Conservation (phyloP, 2,329 filamentous ascomycete species). For the Colletotrichum kahawae region DNA sequence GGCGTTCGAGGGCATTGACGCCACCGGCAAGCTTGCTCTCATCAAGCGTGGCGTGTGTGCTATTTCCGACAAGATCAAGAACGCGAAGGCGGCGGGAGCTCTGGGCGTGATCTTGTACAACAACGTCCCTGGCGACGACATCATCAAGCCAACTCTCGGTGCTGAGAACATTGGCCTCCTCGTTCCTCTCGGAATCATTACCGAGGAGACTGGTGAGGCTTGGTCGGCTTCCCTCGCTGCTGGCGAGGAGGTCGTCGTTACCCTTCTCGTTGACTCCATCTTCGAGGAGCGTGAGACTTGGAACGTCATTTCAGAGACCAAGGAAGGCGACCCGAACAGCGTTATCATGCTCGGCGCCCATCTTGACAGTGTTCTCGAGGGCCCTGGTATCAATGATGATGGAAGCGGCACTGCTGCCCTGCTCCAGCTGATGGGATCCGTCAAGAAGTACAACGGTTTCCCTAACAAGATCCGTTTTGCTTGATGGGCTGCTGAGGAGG, state of each 20-base stretch:
- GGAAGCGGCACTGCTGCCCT: constrained; percentile 41
- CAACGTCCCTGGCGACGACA: constrained; percentile 52
- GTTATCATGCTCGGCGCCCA: constrained; percentile 47
- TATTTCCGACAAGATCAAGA: constrained; percentile 46
- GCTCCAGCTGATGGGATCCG: constrained; percentile 39
- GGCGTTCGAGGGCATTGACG: constrained; percentile 48
- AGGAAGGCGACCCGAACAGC: constrained; percentile 45
- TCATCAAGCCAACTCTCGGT: constrained; percentile 58
- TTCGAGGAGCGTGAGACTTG: constrained; percentile 39
- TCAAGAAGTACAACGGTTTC: constrained; percentile 40
- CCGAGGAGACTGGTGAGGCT: constrained; percentile 36
- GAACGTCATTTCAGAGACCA: constrained; percentile 48
- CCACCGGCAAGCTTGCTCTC: constrained; percentile 47
- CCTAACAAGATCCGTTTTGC: constrained; percentile 47
- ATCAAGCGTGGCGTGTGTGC: constrained; percentile 49
- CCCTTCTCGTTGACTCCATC: constrained; percentile 39
- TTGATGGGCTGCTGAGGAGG: constrained; percentile 49
- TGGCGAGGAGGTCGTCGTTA: constrained; percentile 37
- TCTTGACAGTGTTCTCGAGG: constrained; percentile 42
- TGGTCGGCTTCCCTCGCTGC: constrained; percentile 38
- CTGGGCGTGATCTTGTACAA: constrained; percentile 63
- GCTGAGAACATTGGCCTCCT: constrained; percentile 39
- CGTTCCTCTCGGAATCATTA: constrained; percentile 40
- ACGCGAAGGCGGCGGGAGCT: constrained; percentile 46
- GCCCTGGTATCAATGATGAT: constrained; percentile 46